A percentile compares a stretch with the other conserved stretches of the same genome.
Evolutionary conservation across 192 early-diverging fungal genomes (phyloP).

Genomic region (Podila minutissima): DNA sequence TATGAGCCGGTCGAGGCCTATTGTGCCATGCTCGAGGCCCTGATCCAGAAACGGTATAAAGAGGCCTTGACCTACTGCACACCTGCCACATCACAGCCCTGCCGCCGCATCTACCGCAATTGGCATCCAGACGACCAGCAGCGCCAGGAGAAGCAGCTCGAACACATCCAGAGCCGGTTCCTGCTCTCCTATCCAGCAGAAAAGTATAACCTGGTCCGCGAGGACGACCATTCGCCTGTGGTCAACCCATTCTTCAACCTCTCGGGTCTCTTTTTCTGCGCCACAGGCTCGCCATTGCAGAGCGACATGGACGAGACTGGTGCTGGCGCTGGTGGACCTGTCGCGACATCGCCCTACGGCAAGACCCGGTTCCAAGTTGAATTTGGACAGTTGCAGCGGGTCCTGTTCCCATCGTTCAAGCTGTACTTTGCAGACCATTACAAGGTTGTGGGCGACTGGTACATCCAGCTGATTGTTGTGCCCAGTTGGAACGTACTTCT

Average conservation of each 20-base stretch:
- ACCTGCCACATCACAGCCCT: slow-evolving; percentile 42
- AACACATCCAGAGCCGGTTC: slow-evolving; percentile 42
- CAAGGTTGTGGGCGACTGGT: slow-evolving; percentile 49
- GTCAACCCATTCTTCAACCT: slow-evolving; percentile 49
- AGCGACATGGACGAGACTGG: slow-evolving; percentile 40
- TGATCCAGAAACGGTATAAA: slow-evolving; percentile 39
- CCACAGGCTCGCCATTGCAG: slow-evolving; percentile 37
- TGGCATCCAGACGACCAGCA: slow-evolving; percentile 52
- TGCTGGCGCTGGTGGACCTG: slow-evolving; percentile 48
- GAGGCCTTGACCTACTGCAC: slow-evolving; percentile 46
- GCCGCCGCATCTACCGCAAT: slow-evolving; percentile 49
- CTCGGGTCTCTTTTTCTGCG: slow-evolving; percentile 47
- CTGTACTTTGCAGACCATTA: slow-evolving; percentile 52
- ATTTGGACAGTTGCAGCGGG: slow-evolving; percentile 45
- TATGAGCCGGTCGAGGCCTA: slow-evolving; percentile 47
- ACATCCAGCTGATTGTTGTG: slow-evolving; percentile 46
- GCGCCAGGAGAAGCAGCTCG: slow-evolving; percentile 41
- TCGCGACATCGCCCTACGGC: slow-evolving; percentile 42
- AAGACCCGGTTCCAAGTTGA: slow-evolving; percentile 48
- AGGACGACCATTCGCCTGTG: slow-evolving; percentile 44
- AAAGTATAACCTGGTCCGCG: slow-evolving; percentile 50
- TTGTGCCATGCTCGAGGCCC: slow-evolving; percentile 32
- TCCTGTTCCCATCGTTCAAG: slow-evolving; percentile 41
- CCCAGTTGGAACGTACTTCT: slow-evolving; percentile 46
- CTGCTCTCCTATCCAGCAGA: slow-evolving; percentile 51